Base-by-base conservation (phyloP, 768 basidiomycete genomes). In the Hericium alpestre region DNA sequence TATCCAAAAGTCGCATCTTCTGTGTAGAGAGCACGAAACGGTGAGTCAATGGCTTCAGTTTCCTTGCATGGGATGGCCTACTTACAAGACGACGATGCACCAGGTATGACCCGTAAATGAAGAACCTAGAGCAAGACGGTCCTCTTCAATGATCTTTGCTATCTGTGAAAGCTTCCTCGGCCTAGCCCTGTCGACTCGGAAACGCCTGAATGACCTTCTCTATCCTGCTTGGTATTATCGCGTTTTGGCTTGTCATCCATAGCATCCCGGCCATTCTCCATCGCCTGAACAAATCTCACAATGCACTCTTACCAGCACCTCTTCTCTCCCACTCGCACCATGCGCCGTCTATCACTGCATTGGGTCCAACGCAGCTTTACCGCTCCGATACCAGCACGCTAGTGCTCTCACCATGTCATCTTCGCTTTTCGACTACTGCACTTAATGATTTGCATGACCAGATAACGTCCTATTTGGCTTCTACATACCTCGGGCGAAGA, bases 341-440 rank as follows among this genome's bases (percentile, higher is more conserved):
- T 51, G 16, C 25, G 16, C 22, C 12, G 32, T 32, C 32, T n/a
- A 16, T 18, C 13, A 8, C 12, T 20, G n/a, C 37, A 12, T 13
- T 20, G 15, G 25, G 16, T 18, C 49, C 49, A 23, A 32, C 23
- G 22, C 13, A n/a, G 12, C 13, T 50, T 13, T 50, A 20, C 13
- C n/a, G 22, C 9, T 18, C 22, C 13, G 37, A 38, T 16, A 32
- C 52, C n/a, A 60, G 53, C 0, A 53, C 50, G 8, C 10, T 61
- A 39, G 47, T 56, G 7, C 51, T 62, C 38, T 13, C 48, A 2
- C 32, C 54, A 1, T 40, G 54, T 3, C 55, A 62, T 18, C 37
- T 62, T 10, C 56, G 59, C 25, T 1, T 61, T 37, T 60, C 61
- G 56, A 58, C 59, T 41, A 62, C 59, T 38, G 56, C 56, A 4